Base-by-base conservation (phyloP, 345 rosid genomes). In the Lepidium didymum region DNA sequence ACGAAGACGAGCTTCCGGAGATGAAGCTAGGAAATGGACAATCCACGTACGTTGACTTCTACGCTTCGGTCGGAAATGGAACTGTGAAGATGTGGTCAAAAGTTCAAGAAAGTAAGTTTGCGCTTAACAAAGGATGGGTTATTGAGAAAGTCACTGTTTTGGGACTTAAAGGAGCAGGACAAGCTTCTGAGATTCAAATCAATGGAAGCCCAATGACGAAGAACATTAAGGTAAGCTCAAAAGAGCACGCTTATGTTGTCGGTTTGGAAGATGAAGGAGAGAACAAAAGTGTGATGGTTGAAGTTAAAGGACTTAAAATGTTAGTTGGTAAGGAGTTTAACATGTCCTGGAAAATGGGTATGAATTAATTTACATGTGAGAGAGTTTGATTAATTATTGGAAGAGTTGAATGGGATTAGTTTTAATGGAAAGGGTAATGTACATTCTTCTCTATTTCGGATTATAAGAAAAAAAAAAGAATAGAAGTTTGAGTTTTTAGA, bases 1-100 rank as follows among this genome's bases (percentile, higher is more conserved):
- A 94, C 55, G 73, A 94, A 3, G 99, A 94, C 18, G 97, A 94
- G 78, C 96, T 86, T 46, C 96, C 91, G 0, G 93, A 91, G 64
- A 94, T 94, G 97, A 85, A 78, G 68, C 90, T 94, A 5, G 91
- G 87, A 46, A 83, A 75, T 2, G 93, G 97, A 9, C 77, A 74
- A 53, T 81, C 97, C 10, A 80, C 90, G 0, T 86, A 81, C 56
- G 75, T 86, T 2, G 79, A 87, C 8, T 84, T 94, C 38, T 82
- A 81, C 57, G 96, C 96, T 6, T 83, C 88, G 6, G 23, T 82
- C 1, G 80, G 74, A 41, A 37, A 86, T 10, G 90, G 96, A 42
- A 78, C 55, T 3, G 87, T 87, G 75, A 87, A 85, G 77, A 62
- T 91, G 56, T 91, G 99, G 97, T 91, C 97, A 6, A 45, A 85